phyloP scores from a whole-genome alignment of 768 basidiomycete species.

The Coprinopsis marcescibilis region DNA sequence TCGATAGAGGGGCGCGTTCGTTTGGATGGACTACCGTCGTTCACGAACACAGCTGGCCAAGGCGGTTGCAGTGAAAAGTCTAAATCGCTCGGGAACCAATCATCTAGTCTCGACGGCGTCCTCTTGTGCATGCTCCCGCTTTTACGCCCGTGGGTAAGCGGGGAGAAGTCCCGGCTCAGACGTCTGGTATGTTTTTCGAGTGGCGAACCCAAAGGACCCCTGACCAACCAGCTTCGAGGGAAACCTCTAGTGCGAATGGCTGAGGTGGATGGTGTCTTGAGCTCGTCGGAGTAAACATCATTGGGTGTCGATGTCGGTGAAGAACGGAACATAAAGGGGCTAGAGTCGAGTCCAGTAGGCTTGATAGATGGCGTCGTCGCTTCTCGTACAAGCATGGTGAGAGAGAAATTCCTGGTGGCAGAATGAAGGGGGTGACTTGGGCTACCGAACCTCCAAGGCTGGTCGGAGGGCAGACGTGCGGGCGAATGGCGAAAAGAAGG shows the following conservation, averaged over 20 bases:
- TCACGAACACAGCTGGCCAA: conserved; percentile 38
- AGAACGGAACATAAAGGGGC: conserved; percentile 27
- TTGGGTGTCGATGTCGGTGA: conserved; percentile 28
- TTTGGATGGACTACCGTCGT: conserved; percentile 23
- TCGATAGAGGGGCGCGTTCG: conserved; percentile 23
- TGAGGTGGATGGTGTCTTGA: conserved; percentile 12
- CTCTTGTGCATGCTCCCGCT: conserved; percentile 23
- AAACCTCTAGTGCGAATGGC: background rate
- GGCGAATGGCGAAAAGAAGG: conserved; percentile 78
- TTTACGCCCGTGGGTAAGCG: conserved; percentile 12
- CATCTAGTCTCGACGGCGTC: conserved; percentile 31
- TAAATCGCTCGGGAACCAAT: conserved; percentile 34
- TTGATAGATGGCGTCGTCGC: conserved; percentile 43
- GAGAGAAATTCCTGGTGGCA: conserved; percentile 53
- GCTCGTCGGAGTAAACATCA: conserved; percentile 11
- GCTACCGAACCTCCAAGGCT: conserved; percentile 79
- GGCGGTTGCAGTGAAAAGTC: conserved; percentile 31
- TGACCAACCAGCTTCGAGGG: conserved; percentile 9
- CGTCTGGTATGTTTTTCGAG: conserved; percentile 8
- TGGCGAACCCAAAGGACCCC: conserved; percentile 5
- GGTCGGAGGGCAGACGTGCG: conserved; percentile 66
- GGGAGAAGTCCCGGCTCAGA: conserved; percentile 2
- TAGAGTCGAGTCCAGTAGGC: conserved; percentile 21
- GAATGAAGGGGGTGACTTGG: conserved; percentile 75
- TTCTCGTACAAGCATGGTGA: conserved; percentile 57